A percentile compares a stretch with the other conserved stretches of the same genome.
Conservation (phyloP, 441 rosid species). For the Metrosideros polymorpha region DNA sequence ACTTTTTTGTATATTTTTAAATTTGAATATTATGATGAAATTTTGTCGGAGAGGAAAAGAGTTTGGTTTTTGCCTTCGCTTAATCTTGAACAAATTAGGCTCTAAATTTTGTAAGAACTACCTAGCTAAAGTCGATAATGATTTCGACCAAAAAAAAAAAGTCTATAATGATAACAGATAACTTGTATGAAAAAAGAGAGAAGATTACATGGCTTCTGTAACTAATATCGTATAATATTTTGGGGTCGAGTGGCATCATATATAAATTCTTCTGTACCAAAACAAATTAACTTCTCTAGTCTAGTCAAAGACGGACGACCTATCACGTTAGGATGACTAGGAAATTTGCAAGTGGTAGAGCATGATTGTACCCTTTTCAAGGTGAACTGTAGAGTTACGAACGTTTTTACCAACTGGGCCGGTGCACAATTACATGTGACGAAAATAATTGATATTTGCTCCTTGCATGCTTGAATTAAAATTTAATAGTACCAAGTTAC, state of each 20-base stretch:
- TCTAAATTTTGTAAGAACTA: not conserved
- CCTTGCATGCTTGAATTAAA: not conserved
- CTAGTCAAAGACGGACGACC: not conserved
- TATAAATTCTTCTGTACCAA: not conserved
- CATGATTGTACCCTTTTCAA: not conserved
- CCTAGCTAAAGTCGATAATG: not conserved
- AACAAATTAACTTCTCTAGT: not conserved
- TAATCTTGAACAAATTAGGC: not conserved
- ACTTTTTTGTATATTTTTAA: no score
- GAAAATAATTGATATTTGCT: not conserved
- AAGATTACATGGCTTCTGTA: not conserved
- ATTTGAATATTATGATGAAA: not conserved
- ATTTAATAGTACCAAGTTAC: not conserved
- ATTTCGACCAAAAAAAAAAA: no score
- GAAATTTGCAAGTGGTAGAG: not conserved
- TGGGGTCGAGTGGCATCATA: not conserved
- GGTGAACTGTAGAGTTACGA: not conserved
- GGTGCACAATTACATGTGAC: not conserved
- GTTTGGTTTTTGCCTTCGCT: not conserved
- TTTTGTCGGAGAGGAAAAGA: not conserved
- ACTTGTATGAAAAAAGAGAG: not conserved
- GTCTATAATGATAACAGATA: not conserved
- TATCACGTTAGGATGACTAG: rapidly evolving
- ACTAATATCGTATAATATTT: not conserved
- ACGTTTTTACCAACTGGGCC: not conserved